phyloP scores from a whole-genome alignment of 2,329 filamentous ascomycete genomes.

The Mycosphaerella arachidis region DNA sequence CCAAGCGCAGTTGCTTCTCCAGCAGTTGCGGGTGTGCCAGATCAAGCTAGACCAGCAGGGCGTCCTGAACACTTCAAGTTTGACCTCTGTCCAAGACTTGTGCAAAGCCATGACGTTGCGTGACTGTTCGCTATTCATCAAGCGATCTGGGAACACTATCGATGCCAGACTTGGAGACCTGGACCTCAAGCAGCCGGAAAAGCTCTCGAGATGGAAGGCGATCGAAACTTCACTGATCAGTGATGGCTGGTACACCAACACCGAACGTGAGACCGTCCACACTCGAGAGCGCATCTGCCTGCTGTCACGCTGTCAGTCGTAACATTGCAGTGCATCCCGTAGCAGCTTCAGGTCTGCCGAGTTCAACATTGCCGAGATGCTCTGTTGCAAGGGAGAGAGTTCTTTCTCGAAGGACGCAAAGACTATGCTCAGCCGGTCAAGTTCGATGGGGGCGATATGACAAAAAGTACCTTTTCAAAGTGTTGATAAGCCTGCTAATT shows the following conservation, averaged over 20 bases:
- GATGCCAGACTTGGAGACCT: slow-evolving; percentile 44
- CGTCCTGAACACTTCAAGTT: slow-evolving; percentile 13
- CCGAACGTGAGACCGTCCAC: slow-evolving; percentile 15
- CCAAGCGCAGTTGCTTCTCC: slow-evolving; percentile 35
- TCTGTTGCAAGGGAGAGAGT: background rate
- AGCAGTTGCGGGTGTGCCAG: slow-evolving; percentile 37
- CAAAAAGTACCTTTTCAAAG: background rate
- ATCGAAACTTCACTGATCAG: slow-evolving; percentile 38
- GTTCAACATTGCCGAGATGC: background rate
- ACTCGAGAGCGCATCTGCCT: slow-evolving; percentile 23
- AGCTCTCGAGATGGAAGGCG: slow-evolving; percentile 38
- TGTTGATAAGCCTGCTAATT: background rate
- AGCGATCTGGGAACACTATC: slow-evolving; percentile 23
- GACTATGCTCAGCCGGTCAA: background rate
- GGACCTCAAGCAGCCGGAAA: slow-evolving; percentile 43
- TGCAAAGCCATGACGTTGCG: slow-evolving; percentile 45
- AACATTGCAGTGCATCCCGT: background rate
- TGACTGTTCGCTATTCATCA: slow-evolving; percentile 45
- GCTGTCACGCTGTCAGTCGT: slow-evolving; percentile 14
- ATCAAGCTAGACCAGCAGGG: slow-evolving; percentile 37
- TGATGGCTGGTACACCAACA: slow-evolving; percentile 40
- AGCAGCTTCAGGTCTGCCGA: background rate
- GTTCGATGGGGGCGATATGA: background rate
- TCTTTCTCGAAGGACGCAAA: background rate
- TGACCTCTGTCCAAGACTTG: slow-evolving; percentile 19